Conservation (phyloP, 805 yeast species). For the Yamadazyma philogaea region DNA sequence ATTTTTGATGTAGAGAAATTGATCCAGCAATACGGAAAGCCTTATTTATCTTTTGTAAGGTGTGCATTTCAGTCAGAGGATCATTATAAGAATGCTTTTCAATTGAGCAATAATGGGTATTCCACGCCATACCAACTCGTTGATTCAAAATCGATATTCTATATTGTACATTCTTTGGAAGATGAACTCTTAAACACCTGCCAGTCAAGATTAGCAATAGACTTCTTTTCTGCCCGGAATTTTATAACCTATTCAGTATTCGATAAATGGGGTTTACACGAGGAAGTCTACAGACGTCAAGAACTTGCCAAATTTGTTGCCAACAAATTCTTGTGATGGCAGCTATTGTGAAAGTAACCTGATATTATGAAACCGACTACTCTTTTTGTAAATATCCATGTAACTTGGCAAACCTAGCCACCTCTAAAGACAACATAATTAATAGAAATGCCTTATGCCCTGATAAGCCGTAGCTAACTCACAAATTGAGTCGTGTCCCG, state of each 20-base stretch:
- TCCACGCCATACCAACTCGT: slow-evolving; percentile 2
- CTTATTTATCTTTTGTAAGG: slow-evolving; percentile 52
- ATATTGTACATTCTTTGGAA: slow-evolving; percentile 55
- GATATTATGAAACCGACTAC: neutral
- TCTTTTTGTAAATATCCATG: neutral
- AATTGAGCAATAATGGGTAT: slow-evolving; percentile 6
- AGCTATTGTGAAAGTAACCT: neutral
- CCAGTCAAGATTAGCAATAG: slow-evolving; percentile 45
- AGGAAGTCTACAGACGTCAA: slow-evolving; percentile 54
- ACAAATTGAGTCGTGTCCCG: neutral
- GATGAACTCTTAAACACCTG: slow-evolving; percentile 62
- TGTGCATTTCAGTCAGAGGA: slow-evolving; percentile 48
- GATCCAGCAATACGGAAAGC: slow-evolving; percentile 55
- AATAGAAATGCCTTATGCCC: too few species aligned
- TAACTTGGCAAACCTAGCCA: neutral
- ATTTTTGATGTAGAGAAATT: slow-evolving; percentile 56
- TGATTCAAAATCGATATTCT: slow-evolving; percentile 16
- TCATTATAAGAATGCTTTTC: slow-evolving; percentile 24
- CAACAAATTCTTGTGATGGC: neutral
- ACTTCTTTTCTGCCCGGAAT: slow-evolving; percentile 25
- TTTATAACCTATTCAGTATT: slow-evolving; percentile 4
- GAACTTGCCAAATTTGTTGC: slow-evolving; percentile 30
- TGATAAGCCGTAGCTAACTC: neutral
- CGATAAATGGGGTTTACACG: slow-evolving; percentile 57
- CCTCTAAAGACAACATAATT: too few species aligned